Evolutionary conservation across 345 rosid genomes (phyloP), one percentile per base, ranked within the genome.

Genomic region (Arabis alpina): DNA sequence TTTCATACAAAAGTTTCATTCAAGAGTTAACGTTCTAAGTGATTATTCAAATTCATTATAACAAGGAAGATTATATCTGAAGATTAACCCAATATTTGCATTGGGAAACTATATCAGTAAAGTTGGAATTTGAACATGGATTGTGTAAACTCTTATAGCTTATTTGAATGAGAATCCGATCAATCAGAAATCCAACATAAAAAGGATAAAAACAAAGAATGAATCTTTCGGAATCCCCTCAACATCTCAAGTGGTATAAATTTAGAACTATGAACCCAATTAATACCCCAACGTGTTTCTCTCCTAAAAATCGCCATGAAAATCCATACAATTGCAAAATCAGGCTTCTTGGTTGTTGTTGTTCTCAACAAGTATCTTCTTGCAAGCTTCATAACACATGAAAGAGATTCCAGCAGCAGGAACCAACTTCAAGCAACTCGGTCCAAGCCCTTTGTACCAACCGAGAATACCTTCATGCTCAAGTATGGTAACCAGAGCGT

Each of bases 341-440:
- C 63, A 76, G 15, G 85, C 86, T 63, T 86, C 86, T 53, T 82
- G 85, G 4, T 79, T 80, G 15, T 84, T 71, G 4, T 79, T 80
- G 15, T 84, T 71, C 74, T 88, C 98, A 4, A 95, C 81, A 8
- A 92, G 82, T 68, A 91, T 84, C 86, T 83, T 82, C 78, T 92
- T 94, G 81, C 93, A 86, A 24, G 97, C 98, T 77, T 94, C 98
- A 72, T 91, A 94, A 76, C 98, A 94, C 99, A 94, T 91, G 77
- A 94, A 94, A 8, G 99, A 92, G 78, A 94, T 91, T 62, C 99
- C 99, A 45, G 98, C 99, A 45, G 99, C 98, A 34, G 96, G 97
- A 34, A 93, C 96, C 85, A 93, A 64, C 81, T 93, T 93, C 90
- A 91, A 78, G 88, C 96, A 91, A 75, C 97, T 93, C 0, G 96